Base-by-base conservation (phyloP, 177 flowering plant species). In the Telopea speciosissima region DNA sequence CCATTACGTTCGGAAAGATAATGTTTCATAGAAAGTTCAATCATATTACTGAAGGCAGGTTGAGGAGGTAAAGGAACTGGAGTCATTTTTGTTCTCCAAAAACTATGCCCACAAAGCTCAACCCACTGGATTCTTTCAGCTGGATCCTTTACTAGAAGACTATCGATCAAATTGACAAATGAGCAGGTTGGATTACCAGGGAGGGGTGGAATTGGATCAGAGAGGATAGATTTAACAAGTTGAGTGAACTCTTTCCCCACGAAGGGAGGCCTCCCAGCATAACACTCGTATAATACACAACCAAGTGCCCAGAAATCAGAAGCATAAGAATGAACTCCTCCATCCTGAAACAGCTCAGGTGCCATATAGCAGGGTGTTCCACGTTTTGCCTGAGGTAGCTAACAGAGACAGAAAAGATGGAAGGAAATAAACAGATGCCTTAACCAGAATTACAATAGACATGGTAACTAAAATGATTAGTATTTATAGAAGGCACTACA, bases 231-330 rank as follows among this genome's bases (percentile, higher is more conserved):
- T 72, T 85, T 90, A 26, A 91, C 97, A 40, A 96, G 81, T 73
- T 88, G 92, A 70, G 99, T 96, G 70, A 96, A 89, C 74, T 93
- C 95, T 74, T 78, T 86, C 61, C 86, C 97, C 70, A 90, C 81
- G 82, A 91, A 96, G 24, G 99, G 99, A 75, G 97, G 99, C 75
- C 80, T 85, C 44, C 99, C 99, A 16, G 89, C 71, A 71, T 91
- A 96, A 78, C 98, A 91, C 75, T 96, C 99, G 78, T 86, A 96
- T 33, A 96, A 75, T 12, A 93, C 99, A 79, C 99, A 96, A 73
- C 99, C 98, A 78, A 96, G 92, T 52, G 97, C 97, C 98, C 98
- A 96, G 26, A 93, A 79, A 83, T 95, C 99, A 68, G 99, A 95
- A 68, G 98, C 97, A 85, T 81, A 93, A 49, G 99, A 96, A 83